These are phyloP conservation scores for Areca catechu DNA, from an alignment of 176 grass and related monocot genomes.

Conservation along the genomic window DNA sequence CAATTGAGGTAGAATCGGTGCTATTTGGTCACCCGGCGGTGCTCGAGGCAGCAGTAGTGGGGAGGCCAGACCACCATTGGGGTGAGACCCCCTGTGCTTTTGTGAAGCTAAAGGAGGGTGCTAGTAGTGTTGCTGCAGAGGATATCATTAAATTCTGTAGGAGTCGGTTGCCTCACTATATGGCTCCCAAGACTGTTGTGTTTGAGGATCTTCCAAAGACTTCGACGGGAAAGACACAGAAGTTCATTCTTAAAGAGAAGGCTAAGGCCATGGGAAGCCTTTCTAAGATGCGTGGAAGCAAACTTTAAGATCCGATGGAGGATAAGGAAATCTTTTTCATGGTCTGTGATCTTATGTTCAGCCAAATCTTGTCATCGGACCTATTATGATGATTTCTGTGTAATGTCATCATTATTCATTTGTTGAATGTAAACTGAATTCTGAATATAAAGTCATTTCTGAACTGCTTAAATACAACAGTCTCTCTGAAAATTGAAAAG, in stretches of 20 bases:
- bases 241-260: constrained; percentile 37
- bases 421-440: no score
- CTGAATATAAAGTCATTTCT: no score
- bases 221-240: constrained; percentile 42
- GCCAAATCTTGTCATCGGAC: no score
- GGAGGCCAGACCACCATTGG: constrained; percentile 25
- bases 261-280: constrained; percentile 18
- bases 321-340: no score
- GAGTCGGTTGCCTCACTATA: constrained; percentile 30
- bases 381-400: no score
- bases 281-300: no score
- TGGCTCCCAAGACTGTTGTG: constrained; percentile 38
- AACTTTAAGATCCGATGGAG: no score
- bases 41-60: constrained; percentile 35
- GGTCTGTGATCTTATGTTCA: no score
- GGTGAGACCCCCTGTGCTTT: constrained; percentile 43
- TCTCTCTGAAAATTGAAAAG: no score
- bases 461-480: no score
- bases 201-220: constrained; percentile 40
- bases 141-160: constrained; percentile 33
- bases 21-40: constrained; percentile 41
- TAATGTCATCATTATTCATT: no score
- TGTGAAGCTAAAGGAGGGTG: constrained; percentile 25
- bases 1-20: constrained; percentile 41
- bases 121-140: background rate